These are phyloP conservation scores for Somion occarium DNA, from an alignment of 1,284 basidiomycete species.

Conservation along the genomic window DNA sequence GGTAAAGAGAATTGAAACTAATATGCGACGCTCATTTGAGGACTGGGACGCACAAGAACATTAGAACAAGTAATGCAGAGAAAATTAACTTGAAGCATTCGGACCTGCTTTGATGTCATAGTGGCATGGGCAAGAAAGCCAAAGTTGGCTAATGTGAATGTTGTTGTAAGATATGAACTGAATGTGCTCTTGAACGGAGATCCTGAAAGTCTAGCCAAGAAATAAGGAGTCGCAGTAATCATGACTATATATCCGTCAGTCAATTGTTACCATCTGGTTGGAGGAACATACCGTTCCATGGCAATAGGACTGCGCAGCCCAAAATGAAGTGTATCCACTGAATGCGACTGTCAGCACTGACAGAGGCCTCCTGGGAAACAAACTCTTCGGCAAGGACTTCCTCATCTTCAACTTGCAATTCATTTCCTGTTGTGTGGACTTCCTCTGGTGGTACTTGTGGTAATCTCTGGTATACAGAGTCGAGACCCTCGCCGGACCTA, in stretches of 20 bases:
- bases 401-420: conserved; percentile 32
- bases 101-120: conserved; percentile 56
- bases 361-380: conserved; percentile 14
- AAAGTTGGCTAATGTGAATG: conserved; percentile 62
- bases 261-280: background rate
- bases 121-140: conserved; percentile 70
- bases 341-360: conserved; percentile 39
- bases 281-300: conserved; percentile 68
- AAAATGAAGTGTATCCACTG: conserved; percentile 65
- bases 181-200: conserved; percentile 57
- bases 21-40: conserved; percentile 20
- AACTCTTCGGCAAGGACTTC: conserved; percentile 18
- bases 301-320: conserved; percentile 66
- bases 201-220: conserved; percentile 55
- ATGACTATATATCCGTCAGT: conserved; percentile 40
- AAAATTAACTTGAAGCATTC: conserved; percentile 23
- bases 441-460: conserved; percentile 23
- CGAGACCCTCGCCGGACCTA: no score
- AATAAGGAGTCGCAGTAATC: conserved; percentile 75
- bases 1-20: conserved; percentile 26
- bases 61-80: background rate
- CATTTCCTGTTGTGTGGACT: conserved; percentile 7
- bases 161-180: conserved; percentile 62
- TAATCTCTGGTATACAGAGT: conserved; percentile 24
- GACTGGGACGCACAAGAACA: conserved; percentile 13